A percentile compares a stretch with the other conserved stretches of the same genome.
Evolutionary conservation across 441 rosid genomes (phyloP).

Genomic region (California macrophylla): DNA sequence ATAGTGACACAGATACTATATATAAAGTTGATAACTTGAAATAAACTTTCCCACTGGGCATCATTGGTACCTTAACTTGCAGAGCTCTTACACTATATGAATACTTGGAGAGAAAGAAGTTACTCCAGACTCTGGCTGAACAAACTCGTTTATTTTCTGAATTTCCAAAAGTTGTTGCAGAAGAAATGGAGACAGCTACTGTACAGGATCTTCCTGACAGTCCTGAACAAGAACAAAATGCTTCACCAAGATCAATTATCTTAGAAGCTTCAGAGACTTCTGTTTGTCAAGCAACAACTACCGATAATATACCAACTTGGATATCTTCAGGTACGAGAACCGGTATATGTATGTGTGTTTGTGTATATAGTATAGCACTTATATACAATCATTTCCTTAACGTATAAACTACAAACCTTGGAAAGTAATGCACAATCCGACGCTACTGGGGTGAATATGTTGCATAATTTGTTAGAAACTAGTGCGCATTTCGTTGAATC

Average conservation of each 20-base stretch:
- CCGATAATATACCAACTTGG: conserved; percentile 25
- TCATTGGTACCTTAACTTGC: conserved; percentile 45
- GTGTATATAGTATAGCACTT: no score
- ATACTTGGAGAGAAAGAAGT: conserved; percentile 61
- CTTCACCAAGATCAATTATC: conserved; percentile 26
- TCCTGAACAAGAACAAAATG: conserved; percentile 26
- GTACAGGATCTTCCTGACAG: conserved; percentile 22
- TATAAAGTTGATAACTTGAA: conserved; percentile 9
- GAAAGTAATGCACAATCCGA: no score
- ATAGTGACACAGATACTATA: not conserved
- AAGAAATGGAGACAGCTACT: conserved; percentile 39
- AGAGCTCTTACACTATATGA: conserved; percentile 45
- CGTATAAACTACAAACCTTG: no score
- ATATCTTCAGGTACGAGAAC: conserved; percentile 27
- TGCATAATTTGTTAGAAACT: no score
- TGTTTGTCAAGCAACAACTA: conserved; percentile 19
- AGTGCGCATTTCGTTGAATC: no score
- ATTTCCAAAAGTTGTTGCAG: conserved; percentile 60
- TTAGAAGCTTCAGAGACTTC: conserved; percentile 25
- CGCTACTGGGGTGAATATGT: no score
- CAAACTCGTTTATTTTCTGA: conserved; percentile 47
- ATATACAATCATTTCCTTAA: no score
- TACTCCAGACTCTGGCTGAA: conserved; percentile 58
- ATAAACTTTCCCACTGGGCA: not conserved
- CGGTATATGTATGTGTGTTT: not conserved